A percentile compares a stretch with the other conserved stretches of the same genome.
Evolutionary conservation across 441 rosid species (phyloP).

Genomic region (Erysimum cheiri): DNA sequence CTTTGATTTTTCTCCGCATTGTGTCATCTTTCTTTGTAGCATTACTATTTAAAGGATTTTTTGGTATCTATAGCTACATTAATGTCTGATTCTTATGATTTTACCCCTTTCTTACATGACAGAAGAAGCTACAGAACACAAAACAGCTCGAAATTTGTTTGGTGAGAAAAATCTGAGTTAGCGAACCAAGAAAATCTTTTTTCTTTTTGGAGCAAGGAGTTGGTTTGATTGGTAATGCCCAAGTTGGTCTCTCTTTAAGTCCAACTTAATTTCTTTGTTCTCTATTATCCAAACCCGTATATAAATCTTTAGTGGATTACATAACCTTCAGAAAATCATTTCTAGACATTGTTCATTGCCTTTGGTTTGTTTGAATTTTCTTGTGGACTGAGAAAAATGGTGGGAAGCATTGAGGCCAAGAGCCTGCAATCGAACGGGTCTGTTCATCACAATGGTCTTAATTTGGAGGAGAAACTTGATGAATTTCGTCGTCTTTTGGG

Average conservation of each 20-base stretch:
- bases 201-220: conserved; percentile 24
- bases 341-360: conserved; percentile 12
- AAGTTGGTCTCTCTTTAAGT: conserved; percentile 18
- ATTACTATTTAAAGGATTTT: conserved; percentile 31
- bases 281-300: conserved; percentile 6
- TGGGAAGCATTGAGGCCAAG: conserved; percentile 64
- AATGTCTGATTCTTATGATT: conserved; percentile 24
- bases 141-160: conserved; percentile 23
- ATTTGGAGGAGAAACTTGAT: conserved; percentile 71
- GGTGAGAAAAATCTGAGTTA: conserved; percentile 37
- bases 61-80: conserved; percentile 22
- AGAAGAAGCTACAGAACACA: conserved; percentile 20
- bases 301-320: conserved; percentile 12
- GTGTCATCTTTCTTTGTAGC: conserved; percentile 22
- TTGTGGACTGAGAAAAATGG: conserved; percentile 55
- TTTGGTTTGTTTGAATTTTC: conserved; percentile 17
- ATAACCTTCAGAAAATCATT: conserved; percentile 15
- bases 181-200: conserved; percentile 35
- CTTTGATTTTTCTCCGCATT: conserved; percentile 5
- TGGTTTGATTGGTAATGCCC: conserved; percentile 34
- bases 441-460: conserved; percentile 50
- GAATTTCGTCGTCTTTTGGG: conserved; percentile 71
- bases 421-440: conserved; percentile 51
- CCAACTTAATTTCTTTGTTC: conserved; percentile 22
- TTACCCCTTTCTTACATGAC: conserved; percentile 23